A percentile compares a stretch with the other conserved stretches of the same genome.
These are phyloP conservation scores for Colletotrichum lindemuthianum DNA, from an alignment of 2,329 filamentous ascomycete species.

Conservation along the genomic window DNA sequence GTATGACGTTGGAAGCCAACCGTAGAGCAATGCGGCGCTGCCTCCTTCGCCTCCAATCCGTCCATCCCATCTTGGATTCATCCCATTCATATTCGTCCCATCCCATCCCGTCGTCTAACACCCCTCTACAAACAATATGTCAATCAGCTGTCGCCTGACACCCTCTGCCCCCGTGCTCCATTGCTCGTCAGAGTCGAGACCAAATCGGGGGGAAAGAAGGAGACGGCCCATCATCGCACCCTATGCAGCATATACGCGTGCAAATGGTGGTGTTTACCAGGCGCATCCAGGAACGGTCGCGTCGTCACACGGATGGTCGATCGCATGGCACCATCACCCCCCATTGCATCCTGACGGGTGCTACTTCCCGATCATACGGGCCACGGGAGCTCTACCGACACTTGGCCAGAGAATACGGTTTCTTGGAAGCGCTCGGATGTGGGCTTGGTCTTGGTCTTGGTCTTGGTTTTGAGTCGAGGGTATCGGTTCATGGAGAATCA, in stretches of 20 bases:
- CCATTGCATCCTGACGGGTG: constrained; percentile 17
- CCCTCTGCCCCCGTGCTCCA: constrained; percentile 13
- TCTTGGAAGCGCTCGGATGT: neutral
- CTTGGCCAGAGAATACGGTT: neutral
- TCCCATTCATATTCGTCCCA: constrained; percentile 8
- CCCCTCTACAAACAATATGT: constrained; percentile 1
- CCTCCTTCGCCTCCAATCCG: constrained; percentile 1
- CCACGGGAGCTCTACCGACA: neutral
- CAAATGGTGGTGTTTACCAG: constrained; percentile 1
- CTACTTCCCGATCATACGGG: constrained; percentile 21
- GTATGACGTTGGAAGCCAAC: constrained; percentile 31
- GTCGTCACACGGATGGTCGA: constrained; percentile 33
- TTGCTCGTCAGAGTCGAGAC: constrained; percentile 25
- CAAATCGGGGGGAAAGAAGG: constrained; percentile 12
- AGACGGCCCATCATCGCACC: neutral
- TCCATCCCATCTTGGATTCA: constrained; percentile 2
- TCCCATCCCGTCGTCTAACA: constrained; percentile 11
- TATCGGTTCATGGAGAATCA: constrained; percentile 1
- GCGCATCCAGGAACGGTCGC: constrained; percentile 30
- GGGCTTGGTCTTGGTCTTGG: neutral
- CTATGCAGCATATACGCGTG: neutral
- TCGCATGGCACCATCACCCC: constrained; percentile 31
- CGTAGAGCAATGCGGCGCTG: constrained; percentile 14
- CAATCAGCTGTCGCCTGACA: neutral
- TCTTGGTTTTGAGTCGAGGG: neutral